These are phyloP conservation scores for Alternaria ethzedia DNA, from an alignment of 2,329 filamentous ascomycete species.

Conservation along the genomic window DNA sequence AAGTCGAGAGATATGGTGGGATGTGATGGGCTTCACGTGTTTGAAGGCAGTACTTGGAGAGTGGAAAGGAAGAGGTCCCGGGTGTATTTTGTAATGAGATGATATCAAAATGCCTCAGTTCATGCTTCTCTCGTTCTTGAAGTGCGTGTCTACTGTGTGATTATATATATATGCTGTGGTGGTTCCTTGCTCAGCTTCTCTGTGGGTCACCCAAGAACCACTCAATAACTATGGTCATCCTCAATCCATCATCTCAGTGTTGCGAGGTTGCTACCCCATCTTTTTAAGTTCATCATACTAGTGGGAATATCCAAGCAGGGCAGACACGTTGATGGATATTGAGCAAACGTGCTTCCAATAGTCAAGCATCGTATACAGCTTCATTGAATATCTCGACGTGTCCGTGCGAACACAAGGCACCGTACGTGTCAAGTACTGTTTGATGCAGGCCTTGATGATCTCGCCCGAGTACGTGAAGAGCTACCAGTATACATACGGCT, in stretches of 20 bases:
- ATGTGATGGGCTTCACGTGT: not conserved
- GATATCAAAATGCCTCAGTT: accelerated
- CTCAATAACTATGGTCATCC: not conserved
- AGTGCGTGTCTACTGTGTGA: not conserved
- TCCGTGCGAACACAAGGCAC: not conserved
- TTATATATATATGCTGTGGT: accelerated
- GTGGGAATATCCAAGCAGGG: not conserved
- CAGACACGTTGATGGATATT: not conserved
- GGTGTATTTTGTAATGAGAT: too few relatives aligned
- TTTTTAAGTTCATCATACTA: too few relatives aligned
- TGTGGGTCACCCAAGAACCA: accelerated
- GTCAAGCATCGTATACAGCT: not conserved
- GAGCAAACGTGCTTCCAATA: not conserved
- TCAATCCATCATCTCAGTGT: not conserved
- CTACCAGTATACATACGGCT: not conserved
- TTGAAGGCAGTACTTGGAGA: not conserved
- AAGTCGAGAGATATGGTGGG: not conserved
- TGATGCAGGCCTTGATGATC: not conserved
- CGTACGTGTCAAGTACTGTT: not conserved
- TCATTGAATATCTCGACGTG: not conserved
- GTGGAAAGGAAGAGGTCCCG: not conserved
- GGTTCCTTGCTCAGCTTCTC: not conserved
- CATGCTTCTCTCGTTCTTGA: not conserved
- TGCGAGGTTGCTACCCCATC: not conserved
- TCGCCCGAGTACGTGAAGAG: not conserved